A percentile compares a stretch with the other conserved stretches of the same genome.
Evolutionary conservation across 164 flowering plant genomes (phyloP).

Genomic region (Magnolia changhungtana): DNA sequence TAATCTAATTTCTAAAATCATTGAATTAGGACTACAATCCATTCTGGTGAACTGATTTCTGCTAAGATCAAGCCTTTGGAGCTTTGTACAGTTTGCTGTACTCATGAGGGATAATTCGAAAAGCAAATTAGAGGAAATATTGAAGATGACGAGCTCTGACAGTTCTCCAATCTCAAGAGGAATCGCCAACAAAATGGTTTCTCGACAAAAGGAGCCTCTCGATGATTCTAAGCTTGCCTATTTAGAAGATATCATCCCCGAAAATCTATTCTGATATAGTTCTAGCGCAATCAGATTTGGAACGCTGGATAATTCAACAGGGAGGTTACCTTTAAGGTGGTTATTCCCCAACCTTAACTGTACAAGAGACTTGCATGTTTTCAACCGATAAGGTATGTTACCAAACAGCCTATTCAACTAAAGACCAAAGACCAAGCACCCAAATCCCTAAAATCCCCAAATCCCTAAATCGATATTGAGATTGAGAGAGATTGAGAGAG

Average conservation of each 20-base stretch:
- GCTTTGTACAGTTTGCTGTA: conserved; percentile 39
- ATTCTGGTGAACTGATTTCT: conserved; percentile 43
- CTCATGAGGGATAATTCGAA: conserved; percentile 40
- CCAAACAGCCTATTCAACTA: conserved; percentile 48
- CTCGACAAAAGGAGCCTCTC: conserved; percentile 41
- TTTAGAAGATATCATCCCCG: conserved; percentile 45
- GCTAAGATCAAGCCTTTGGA: conserved; percentile 56
- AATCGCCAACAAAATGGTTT: conserved; percentile 41
- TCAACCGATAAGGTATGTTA: conserved; percentile 42
- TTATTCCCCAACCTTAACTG: conserved; percentile 47
- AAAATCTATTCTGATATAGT: no score
- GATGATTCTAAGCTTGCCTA: conserved; percentile 41
- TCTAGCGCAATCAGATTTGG: conserved; percentile 44
- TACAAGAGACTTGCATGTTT: conserved; percentile 45
- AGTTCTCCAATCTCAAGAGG: conserved; percentile 47
- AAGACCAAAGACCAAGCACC: conserved; percentile 50
- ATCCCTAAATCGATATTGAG: no score
- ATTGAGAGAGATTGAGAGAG: no score
- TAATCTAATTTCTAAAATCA: no score
- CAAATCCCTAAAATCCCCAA: no score
- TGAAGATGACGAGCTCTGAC: conserved; percentile 40
- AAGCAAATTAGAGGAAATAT: conserved; percentile 46
- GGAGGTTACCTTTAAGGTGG: conserved; percentile 50
- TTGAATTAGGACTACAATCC: no score
- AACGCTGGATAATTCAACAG: conserved; percentile 34